Evolutionary conservation across 345 rosid species (phyloP), one percentile per base, ranked within the genome.

Genomic region (Pugionium cornutum): DNA sequence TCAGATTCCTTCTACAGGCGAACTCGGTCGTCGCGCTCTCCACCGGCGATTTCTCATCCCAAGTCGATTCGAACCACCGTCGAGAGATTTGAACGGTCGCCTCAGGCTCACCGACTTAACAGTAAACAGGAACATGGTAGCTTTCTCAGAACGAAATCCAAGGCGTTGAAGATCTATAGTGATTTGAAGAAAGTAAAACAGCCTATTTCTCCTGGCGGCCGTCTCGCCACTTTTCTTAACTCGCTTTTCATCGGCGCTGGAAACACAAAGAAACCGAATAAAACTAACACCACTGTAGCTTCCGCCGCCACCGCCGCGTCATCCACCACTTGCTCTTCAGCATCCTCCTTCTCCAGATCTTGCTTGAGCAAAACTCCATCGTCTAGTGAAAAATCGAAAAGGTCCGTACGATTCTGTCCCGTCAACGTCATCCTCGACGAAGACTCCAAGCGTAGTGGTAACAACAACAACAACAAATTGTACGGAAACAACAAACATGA

Each of bases 151-250:
- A 83, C 89, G 3, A 89, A 86, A 74, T 86, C 90, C 0, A 88
- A 81, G 54, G 99, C 96, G 25, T 64, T 86, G 63, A 88, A 83
- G 80, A 83, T 89, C 68, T 89, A 89, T 70, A 80, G 74, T 55
- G 96, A 87, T 56, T 74, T 89, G 35, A 89, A 87, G 84, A 92
- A 83, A 74, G 86, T 81, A 5, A 89, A 88, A 71, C 98, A 92
- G 61, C 98, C 98, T 2, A 82, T 90, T 64, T 92, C 99, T 18
- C 99, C 99, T 0, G 96, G 92, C 4, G 89, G 89, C 1, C 82
- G 85, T 60, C 83, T 92, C 35, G 79, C 96, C 2, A 82, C 72
- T 64, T 92, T 90, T 69, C 80, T 90, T n/a, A 90, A 88, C 71
- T 83, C 97, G 8, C 74, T 92, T 6, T 88, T 92, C 82, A 77